These are phyloP conservation scores for Emericellopsis atlantica DNA, from an alignment of 2,329 filamentous ascomycete genomes.

Conservation along the genomic window DNA sequence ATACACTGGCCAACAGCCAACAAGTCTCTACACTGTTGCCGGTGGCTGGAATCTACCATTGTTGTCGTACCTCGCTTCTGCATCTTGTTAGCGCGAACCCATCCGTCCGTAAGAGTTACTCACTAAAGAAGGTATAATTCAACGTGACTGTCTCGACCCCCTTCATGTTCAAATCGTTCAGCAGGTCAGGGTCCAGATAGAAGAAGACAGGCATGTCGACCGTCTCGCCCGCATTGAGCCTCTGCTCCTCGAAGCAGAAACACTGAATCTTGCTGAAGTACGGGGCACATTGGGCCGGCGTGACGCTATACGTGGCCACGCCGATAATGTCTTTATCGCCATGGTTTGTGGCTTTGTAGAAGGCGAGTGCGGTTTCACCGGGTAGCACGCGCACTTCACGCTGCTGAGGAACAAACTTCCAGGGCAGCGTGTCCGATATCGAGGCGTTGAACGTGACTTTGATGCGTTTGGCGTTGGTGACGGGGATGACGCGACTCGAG, in stretches of 20 bases:
- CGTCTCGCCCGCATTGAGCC: constrained; percentile 86
- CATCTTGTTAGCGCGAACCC: constrained; percentile 19
- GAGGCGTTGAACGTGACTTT: constrained; percentile 94
- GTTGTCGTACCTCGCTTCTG: constrained; percentile 33
- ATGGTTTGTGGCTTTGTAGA: constrained; percentile 93
- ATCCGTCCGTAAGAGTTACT: constrained; percentile 22
- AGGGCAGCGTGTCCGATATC: constrained; percentile 87
- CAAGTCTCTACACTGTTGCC: constrained; percentile 5
- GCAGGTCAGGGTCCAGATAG: constrained; percentile 92
- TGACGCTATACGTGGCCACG: constrained; percentile 95
- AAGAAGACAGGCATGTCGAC: constrained; percentile 99
- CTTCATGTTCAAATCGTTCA: constrained; percentile 85
- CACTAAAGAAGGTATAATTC: constrained; percentile 97
- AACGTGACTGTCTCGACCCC: constrained; percentile 90
- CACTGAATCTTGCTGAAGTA: constrained; percentile 99
- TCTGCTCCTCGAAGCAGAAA: constrained; percentile 97
- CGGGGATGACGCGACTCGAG: constrained; percentile 65
- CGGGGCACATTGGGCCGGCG: constrained; percentile 84
- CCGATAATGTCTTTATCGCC: constrained; percentile 90
- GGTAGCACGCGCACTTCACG: constrained; percentile 90
- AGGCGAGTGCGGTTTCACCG: constrained; percentile 91
- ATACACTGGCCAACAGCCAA: too few species aligned
- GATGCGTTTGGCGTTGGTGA: constrained; percentile 70
- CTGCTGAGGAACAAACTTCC: constrained; percentile 96
- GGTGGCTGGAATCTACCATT: constrained; percentile 30